Percentiles rank a stretch among this genome's conserved stretches.
Conservation (phyloP, 768 basidiomycete genomes). For the Rhizopogon vinicolor region DNA sequence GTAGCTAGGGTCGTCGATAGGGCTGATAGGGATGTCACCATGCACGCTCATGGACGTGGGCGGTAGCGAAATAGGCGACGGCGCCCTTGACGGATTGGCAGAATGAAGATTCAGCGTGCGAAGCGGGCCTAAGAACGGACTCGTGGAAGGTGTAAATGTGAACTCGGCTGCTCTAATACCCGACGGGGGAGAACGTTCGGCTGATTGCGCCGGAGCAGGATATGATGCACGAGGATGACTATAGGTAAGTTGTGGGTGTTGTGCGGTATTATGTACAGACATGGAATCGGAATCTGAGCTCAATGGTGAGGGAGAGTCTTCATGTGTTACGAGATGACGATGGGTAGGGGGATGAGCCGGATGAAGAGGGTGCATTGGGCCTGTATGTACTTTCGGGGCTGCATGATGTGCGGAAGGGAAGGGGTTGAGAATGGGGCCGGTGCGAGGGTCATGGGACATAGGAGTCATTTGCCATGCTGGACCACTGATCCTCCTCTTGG, state of each 20-base stretch:
- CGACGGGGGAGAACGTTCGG: slow-evolving; percentile 27
- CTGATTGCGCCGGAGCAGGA: slow-evolving; percentile 16
- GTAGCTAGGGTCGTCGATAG: slow-evolving; percentile 26
- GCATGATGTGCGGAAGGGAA: slow-evolving; percentile 12
- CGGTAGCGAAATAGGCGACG: slow-evolving; percentile 67
- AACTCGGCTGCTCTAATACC: slow-evolving; percentile 28
- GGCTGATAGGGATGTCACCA: slow-evolving; percentile 26
- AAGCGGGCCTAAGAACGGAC: slow-evolving; percentile 76
- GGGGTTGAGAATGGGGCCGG: slow-evolving; percentile 1
- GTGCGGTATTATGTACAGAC: slow-evolving; percentile 23
- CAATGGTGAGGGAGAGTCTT: slow-evolving; percentile 66
- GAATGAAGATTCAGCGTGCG: slow-evolving; percentile 74
- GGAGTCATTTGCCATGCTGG: slow-evolving; percentile 53
- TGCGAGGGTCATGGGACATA: slow-evolving; percentile 29
- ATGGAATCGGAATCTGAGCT: slow-evolving; percentile 60
- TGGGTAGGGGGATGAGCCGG: slow-evolving; percentile 27
- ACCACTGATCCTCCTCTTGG: slow-evolving; percentile 47
- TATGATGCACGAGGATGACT: slow-evolving; percentile 23
- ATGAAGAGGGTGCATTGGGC: slow-evolving; percentile 38
- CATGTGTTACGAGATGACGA: slow-evolving; percentile 35
- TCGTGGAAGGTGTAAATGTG: slow-evolving; percentile 64
- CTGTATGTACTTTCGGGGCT: slow-evolving; percentile 10
- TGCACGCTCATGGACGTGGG: slow-evolving; percentile 30
- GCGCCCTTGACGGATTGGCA: slow-evolving; percentile 62
- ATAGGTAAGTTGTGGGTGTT: slow-evolving; percentile 23